Conservation (phyloP, 2,329 filamentous ascomycete species). For the Aspergillus ochraceoroseus region DNA sequence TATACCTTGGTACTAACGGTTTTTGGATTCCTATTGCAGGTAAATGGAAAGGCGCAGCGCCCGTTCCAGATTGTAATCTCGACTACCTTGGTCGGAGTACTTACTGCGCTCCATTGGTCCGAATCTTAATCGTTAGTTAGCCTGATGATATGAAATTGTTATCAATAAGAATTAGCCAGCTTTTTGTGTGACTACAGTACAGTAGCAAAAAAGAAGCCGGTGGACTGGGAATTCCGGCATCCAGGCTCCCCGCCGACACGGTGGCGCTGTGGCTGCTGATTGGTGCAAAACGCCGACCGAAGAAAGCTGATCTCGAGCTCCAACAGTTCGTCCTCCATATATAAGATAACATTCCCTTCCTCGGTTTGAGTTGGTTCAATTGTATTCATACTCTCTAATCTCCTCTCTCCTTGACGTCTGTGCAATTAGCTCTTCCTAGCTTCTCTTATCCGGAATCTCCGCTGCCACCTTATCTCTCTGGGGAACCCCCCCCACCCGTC, state of each 20-base stretch:
- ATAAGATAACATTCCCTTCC: slow-evolving; percentile 9
- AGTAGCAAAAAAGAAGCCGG: too few species aligned
- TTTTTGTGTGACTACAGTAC: too few species aligned
- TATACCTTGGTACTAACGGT: background rate
- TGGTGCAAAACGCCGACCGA: slow-evolving; percentile 13
- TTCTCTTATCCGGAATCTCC: too few species aligned
- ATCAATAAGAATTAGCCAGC: slow-evolving; percentile 7
- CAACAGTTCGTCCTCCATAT: slow-evolving; percentile 5
- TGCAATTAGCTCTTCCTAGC: too few species aligned
- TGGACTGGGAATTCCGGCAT: too few species aligned
- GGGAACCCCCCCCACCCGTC: background rate
- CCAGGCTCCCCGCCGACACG: slow-evolving; percentile 10
- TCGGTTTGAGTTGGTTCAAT: too few species aligned
- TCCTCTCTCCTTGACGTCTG: too few species aligned
- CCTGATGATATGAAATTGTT: slow-evolving; percentile 9
- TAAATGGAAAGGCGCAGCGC: slow-evolving; percentile 13
- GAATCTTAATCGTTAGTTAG: too few species aligned
- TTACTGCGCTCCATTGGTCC: too few species aligned
- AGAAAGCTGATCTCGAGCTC: slow-evolving; percentile 4
- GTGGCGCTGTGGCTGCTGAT: slow-evolving; percentile 1
- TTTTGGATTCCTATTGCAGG: slow-evolving; percentile 6
- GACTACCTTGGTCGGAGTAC: too few species aligned
- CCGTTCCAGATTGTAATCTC: slow-evolving; percentile 12
- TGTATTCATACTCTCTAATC: too few species aligned
- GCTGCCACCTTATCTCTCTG: slow-evolving; percentile 9